Conservation (phyloP, 2,329 filamentous ascomycete genomes). For the Trichoderma oligosporum region DNA sequence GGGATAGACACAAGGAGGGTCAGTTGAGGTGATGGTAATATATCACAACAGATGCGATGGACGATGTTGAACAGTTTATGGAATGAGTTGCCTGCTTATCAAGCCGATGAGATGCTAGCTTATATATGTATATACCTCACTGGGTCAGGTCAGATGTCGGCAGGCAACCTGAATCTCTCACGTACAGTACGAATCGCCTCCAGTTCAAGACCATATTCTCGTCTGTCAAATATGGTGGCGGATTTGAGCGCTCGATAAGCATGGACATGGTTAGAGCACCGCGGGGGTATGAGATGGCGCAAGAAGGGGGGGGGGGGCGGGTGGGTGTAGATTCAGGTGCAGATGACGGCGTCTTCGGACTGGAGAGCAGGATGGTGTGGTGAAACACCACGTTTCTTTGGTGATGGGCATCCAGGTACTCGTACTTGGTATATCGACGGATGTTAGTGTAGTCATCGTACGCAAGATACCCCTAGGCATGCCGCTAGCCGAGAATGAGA, state of each 20-base stretch:
- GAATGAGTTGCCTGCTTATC: not conserved
- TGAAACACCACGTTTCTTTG: constrained; percentile 15
- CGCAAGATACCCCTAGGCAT: not conserved
- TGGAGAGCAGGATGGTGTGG: constrained; percentile 9
- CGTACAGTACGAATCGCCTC: too few relatives aligned
- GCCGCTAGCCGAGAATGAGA: constrained; percentile 4
- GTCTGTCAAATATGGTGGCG: too few relatives aligned
- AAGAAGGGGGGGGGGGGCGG: not conserved
- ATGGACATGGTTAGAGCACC: not conserved
- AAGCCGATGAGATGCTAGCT: constrained; percentile 8
- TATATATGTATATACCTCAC: constrained; percentile 1
- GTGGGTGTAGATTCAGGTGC: not conserved
- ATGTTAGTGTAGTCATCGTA: not conserved
- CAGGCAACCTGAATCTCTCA: too few relatives aligned
- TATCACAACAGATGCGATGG: constrained; percentile 11
- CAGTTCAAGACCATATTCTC: too few relatives aligned
- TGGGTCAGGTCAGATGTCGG: not conserved
- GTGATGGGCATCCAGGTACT: constrained; percentile 3
- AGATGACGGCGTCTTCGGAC: constrained; percentile 15
- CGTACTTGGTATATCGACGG: not conserved
- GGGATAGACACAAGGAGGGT: not conserved
- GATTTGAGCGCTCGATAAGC: too few relatives aligned
- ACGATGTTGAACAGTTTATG: not conserved
- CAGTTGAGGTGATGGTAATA: constrained; percentile 1
- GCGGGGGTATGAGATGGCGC: not conserved